Evolutionary conservation across 805 yeast species (phyloP).

Genomic region (Pichia heedii): DNA sequence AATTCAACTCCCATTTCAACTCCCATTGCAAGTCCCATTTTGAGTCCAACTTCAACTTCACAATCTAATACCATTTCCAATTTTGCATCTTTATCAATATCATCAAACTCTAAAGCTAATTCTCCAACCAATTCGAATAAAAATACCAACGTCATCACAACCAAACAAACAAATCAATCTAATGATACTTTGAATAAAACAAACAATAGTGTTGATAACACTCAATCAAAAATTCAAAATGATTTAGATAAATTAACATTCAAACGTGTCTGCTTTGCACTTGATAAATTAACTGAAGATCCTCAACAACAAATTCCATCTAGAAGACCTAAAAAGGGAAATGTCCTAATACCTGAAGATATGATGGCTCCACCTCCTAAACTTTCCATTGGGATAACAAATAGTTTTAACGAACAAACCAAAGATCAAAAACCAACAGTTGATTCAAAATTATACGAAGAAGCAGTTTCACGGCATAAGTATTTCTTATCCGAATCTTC

Average conservation of each 20-base stretch:
- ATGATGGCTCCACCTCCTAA: conserved; percentile 52
- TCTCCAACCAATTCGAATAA: neutral
- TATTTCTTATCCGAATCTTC: conserved; percentile 50
- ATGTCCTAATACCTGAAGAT: conserved; percentile 58
- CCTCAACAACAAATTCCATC: conserved; percentile 59
- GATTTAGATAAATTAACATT: conserved; percentile 27
- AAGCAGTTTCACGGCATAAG: conserved; percentile 53
- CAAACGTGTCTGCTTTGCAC: conserved; percentile 42
- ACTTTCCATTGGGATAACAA: conserved; percentile 61
- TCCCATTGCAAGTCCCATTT: too few species aligned
- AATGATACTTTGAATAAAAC: neutral
- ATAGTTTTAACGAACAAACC: conserved; percentile 28
- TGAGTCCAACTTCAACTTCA: too few species aligned
- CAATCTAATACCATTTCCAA: too few species aligned
- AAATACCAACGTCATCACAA: too few species aligned
- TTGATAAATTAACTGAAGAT: conserved; percentile 39
- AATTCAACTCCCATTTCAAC: neutral
- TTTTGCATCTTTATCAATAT: too few species aligned
- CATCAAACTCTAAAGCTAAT: too few species aligned
- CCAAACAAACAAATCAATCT: conserved; percentile 1
- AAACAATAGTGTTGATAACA: too few species aligned
- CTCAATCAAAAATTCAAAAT: neutral
- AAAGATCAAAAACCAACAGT: conserved; percentile 24
- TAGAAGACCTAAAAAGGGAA: conserved; percentile 43
- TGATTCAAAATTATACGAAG: conserved; percentile 39